Conservation (phyloP, 208 protist species). For the Jaenimonas drosophilae region DNA sequence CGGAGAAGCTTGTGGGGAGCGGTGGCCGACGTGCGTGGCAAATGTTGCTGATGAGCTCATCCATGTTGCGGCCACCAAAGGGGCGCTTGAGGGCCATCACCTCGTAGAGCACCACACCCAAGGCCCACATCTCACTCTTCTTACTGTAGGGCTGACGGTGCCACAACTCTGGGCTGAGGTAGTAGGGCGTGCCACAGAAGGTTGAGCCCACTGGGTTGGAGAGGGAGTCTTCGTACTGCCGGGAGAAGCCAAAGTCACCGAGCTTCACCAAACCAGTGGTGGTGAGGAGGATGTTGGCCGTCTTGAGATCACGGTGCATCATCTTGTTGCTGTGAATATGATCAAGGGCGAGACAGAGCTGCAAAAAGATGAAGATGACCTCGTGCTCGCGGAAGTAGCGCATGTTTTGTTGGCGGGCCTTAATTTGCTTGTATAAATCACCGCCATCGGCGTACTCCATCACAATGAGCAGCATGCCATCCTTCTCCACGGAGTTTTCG, state of each 20-base stretch:
- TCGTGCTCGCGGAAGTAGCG: slow-evolving; percentile 49
- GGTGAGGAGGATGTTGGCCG: slow-evolving; percentile 81
- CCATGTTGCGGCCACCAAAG: slow-evolving; percentile 79
- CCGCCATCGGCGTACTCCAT: slow-evolving; percentile 77
- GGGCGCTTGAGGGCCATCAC: slow-evolving; percentile 74
- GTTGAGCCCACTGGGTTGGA: slow-evolving; percentile 79
- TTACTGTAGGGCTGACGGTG: slow-evolving; percentile 88
- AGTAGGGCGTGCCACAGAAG: slow-evolving; percentile 88
- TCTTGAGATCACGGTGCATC: slow-evolving; percentile 89
- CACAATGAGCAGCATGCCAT: slow-evolving; percentile 35
- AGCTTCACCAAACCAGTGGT: slow-evolving; percentile 85
- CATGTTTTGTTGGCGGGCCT: slow-evolving; percentile 11
- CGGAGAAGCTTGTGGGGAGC: slow-evolving; percentile 32
- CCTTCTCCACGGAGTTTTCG: slow-evolving; percentile 27
- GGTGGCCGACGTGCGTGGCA: slow-evolving; percentile 36
- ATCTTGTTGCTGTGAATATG: slow-evolving; percentile 89
- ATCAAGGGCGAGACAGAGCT: slow-evolving; percentile 76
- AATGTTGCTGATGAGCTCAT: slow-evolving; percentile 81
- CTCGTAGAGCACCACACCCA: slow-evolving; percentile 83
- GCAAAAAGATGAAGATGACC: slow-evolving; percentile 52
- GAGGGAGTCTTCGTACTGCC: slow-evolving; percentile 80
- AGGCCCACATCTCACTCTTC: slow-evolving; percentile 90
- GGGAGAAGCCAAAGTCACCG: slow-evolving; percentile 86
- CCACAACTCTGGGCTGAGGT: slow-evolving; percentile 90
- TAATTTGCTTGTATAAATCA: slow-evolving; percentile 55